Percentiles rank a stretch among this genome's conserved stretches.
Conservation (phyloP, 306 rosid genomes). For the Vigna trinervia region DNA sequence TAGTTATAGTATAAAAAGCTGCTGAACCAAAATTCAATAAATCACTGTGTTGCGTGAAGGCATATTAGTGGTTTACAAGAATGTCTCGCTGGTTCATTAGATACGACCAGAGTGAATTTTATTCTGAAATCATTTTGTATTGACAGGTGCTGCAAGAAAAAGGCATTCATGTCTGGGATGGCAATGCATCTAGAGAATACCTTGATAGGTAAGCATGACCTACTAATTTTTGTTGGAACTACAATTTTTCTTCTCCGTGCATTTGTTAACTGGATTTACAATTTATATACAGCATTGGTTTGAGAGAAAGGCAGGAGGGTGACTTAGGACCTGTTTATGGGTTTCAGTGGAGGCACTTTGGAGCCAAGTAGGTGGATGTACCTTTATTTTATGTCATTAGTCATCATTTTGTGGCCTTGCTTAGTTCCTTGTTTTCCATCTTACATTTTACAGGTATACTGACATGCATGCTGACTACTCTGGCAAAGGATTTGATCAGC, state of each 20-base stretch:
- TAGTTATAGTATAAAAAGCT: not conserved
- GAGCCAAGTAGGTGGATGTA: conserved; percentile 77
- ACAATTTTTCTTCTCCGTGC: conserved; percentile 16
- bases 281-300: conserved; percentile 70
- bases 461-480: conserved; percentile 91
- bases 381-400: conserved; percentile 14
- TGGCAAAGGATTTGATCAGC: conserved; percentile 95
- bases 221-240: conserved; percentile 20
- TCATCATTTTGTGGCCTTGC: conserved; percentile 14
- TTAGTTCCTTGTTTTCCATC: conserved; percentile 14
- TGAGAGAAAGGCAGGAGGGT: conserved; percentile 86
- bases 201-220: conserved; percentile 81
- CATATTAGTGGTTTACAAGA: conserved; percentile 17
- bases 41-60: conserved; percentile 13
- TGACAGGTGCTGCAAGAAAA: conserved; percentile 90
- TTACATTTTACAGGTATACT: conserved; percentile 71
- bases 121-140: conserved; percentile 39
- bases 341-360: conserved; percentile 98
- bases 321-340: conserved; percentile 99
- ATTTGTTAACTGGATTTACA: conserved; percentile 40
- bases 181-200: conserved; percentile 94
- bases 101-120: conserved; percentile 21
- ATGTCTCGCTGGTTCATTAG: conserved; percentile 28
- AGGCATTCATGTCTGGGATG: conserved; percentile 93
- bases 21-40: conserved; percentile 1